Evolutionary conservation across 192 early-diverging fungal species (phyloP).

Genomic region (Allomyces macrogynus): DNA sequence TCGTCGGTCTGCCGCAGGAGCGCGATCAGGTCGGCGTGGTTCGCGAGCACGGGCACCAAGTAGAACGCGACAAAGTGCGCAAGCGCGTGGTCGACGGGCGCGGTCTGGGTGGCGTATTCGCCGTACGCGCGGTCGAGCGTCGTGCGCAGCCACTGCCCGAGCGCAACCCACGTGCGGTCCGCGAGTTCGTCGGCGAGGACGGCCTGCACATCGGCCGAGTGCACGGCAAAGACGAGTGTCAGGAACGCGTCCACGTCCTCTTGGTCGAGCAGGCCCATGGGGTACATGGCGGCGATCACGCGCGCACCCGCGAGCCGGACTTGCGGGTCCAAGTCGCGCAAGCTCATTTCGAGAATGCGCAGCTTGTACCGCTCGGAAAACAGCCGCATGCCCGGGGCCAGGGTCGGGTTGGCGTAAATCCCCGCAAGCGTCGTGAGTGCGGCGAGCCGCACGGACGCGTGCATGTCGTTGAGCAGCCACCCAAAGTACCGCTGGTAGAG

Average conservation of each 20-base stretch:
- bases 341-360: constrained; percentile 56
- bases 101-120: too few species aligned
- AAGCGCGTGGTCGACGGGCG: too few species aligned
- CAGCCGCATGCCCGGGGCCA: constrained; percentile 26
- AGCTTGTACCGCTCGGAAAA: constrained; percentile 48
- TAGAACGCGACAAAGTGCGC: too few species aligned
- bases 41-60: too few species aligned
- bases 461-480: constrained; percentile 69
- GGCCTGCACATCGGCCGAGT: too few species aligned
- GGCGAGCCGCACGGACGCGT: constrained; percentile 45
- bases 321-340: constrained; percentile 32
- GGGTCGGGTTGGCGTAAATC: constrained; percentile 32
- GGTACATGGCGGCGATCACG: constrained; percentile 11
- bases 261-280: not conserved
- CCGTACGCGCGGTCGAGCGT: too few species aligned
- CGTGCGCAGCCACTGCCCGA: too few species aligned
- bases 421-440: constrained; percentile 36
- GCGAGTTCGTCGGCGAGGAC: too few species aligned
- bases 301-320: constrained; percentile 21
- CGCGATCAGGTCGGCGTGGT: too few species aligned
- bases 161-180: too few species aligned
- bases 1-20: too few species aligned
- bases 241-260: not conserved
- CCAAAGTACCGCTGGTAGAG: constrained; percentile 64
- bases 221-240: not conserved